Base-by-base conservation (phyloP, 192 early-diverging fungal species). In the Coemansia sp. region DNA sequence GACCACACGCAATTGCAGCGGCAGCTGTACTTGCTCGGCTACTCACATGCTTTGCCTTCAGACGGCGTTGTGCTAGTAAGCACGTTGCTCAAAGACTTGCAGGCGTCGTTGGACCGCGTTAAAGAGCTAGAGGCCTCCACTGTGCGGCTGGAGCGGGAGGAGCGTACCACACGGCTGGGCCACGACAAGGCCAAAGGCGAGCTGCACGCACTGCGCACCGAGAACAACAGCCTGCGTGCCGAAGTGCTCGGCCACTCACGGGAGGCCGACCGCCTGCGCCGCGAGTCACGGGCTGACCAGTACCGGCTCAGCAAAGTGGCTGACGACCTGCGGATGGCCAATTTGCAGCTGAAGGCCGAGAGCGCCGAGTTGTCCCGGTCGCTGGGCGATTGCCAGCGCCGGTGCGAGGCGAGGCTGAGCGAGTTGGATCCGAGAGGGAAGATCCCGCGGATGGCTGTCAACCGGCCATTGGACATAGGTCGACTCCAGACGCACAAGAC, bases 21-120 rank as follows among this genome's bases (percentile, higher is more conserved):
- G 27, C 81, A 84, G 65, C 74, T 84, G 38, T 78, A 78, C 41
- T 41, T 77, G 38, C 73, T 84, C 14, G 76, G 81, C 21, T 84
- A 84, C 64, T 73, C 81, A 21, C 73, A 75, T 15, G 45, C 66
- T 14, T 53, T 84, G 58, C 81, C 81, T 0, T 38, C 68, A 0
- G 73, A 78, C 5, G 76, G 67, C 1, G 70, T 55, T 6, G 50
- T 11, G 32, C 67, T 84, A 3, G 81, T 75, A 1, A 55, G 70
- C 34, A 68, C 64, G 46, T 64, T 84, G 12, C 64, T 84, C 4
- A 66, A 62, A 48, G 81, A 84, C 73, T 62, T 84, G 69, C 81
- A 84, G 63, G 66, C 74, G 0, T 44, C 81, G n/a, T 64, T 84
- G 14, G 72, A 70, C 76, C 66, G 70, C 1, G 73, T 84, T 8